Evolutionary conservation across 2,329 filamentous ascomycete genomes (phyloP).

Genomic region (Arthrobotrys megalospora): DNA sequence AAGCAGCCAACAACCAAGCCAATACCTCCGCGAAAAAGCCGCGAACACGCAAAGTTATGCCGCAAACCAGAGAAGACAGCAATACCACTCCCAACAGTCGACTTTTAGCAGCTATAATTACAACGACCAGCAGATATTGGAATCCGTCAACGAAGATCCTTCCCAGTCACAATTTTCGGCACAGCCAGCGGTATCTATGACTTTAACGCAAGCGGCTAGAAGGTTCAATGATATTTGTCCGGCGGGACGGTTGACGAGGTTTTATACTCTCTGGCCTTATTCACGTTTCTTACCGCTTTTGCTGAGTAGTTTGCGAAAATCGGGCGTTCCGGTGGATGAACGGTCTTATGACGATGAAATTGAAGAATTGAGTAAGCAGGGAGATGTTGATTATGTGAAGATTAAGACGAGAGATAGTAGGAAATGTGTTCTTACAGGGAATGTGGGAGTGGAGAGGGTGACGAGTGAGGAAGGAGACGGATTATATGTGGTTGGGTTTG

Average conservation of each 20-base stretch:
- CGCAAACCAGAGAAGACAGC: slow-evolving; percentile 76
- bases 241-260: slow-evolving; percentile 86
- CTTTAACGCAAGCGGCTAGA: slow-evolving; percentile 88
- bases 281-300: slow-evolving; percentile 84
- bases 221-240: slow-evolving; percentile 93
- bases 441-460: slow-evolving; percentile 80
- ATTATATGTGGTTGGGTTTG: slow-evolving; percentile 87
- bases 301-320: slow-evolving; percentile 83
- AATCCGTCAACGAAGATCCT: slow-evolving; percentile 53
- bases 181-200: slow-evolving; percentile 82
- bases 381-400: slow-evolving; percentile 71
- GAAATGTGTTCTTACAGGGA: slow-evolving; percentile 80
- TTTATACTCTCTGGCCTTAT: slow-evolving; percentile 86
- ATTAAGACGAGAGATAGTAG: slow-evolving; percentile 82
- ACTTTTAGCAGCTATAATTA: slow-evolving; percentile 61
- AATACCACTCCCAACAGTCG: slow-evolving; percentile 61
- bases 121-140: slow-evolving; percentile 48
- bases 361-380: slow-evolving; percentile 38
- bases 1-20: slow-evolving; percentile 79
- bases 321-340: slow-evolving; percentile 76
- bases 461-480: slow-evolving; percentile 72
- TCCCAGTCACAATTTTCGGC: slow-evolving; percentile 84
- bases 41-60: slow-evolving; percentile 15
- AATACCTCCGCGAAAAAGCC: slow-evolving; percentile 75
- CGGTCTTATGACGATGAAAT: slow-evolving; percentile 60